Evolutionary conservation across 768 basidiomycete genomes (phyloP).

Genomic region (Russula dissimulans): DNA sequence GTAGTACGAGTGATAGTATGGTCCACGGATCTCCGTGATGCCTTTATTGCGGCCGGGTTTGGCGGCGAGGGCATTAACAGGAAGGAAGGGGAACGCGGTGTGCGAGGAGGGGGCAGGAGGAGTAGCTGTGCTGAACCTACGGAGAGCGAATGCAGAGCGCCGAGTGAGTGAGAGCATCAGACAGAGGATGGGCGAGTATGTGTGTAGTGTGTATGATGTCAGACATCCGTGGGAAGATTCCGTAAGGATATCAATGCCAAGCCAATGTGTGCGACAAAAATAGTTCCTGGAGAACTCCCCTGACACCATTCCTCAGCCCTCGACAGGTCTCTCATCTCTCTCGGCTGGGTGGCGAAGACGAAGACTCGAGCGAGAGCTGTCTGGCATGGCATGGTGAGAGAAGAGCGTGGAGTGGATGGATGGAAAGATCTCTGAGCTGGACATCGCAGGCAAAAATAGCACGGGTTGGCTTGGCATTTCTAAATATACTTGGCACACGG

Average conservation of each 20-base stretch:
- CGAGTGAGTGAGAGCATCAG: background rate
- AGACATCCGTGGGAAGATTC: background rate
- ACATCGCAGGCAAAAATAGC: slow-evolving; percentile 12
- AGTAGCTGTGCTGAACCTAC: background rate
- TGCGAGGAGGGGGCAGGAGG: background rate
- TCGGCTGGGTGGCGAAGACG: too few relatives aligned
- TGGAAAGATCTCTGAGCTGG: too few relatives aligned
- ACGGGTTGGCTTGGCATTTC: slow-evolving; percentile 19
- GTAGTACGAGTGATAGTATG: slow-evolving; percentile 28
- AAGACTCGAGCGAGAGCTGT: too few relatives aligned
- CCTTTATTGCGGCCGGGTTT: background rate
- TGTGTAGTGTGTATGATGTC: too few relatives aligned
- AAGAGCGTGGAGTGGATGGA: too few relatives aligned
- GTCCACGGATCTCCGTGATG: slow-evolving; percentile 36
- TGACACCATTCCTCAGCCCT: too few relatives aligned
- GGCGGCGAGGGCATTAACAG: background rate
- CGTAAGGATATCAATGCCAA: slow-evolving; percentile 7
- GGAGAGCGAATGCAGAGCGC: background rate
- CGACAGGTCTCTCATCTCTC: too few relatives aligned
- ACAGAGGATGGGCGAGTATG: too few relatives aligned
- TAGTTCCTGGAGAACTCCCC: background rate
- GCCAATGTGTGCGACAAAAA: slow-evolving; percentile 6
- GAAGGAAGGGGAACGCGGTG: background rate
- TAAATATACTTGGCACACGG: slow-evolving; percentile 19
- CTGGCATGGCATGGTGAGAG: too few relatives aligned